Evolutionary conservation across 2,329 filamentous ascomycete species (phyloP), one percentile per base, ranked within the genome.

Genomic region (Chaetomium strumarium): DNA sequence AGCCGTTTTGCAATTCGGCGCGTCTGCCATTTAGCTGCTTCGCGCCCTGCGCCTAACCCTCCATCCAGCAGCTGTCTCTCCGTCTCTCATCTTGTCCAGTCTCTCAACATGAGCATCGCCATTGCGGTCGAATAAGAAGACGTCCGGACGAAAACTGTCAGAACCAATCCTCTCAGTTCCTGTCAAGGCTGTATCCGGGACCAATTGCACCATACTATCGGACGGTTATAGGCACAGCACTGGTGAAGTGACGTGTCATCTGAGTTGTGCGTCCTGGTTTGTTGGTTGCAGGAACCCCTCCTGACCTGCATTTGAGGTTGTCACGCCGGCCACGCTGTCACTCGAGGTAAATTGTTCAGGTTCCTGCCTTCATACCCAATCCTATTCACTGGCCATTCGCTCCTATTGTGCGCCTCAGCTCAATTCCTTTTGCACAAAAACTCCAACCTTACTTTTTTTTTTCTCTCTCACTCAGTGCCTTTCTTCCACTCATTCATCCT

Each of bases 11-110:
- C 44, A 13, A 31, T 12, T 46, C 31, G 10, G 34, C 46, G 56
- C 50, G 49, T 40, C 44, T 33, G 51, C 55, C 45, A 48, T 60
- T 55, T 55, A 58, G 55, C 41, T 38, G 44, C 52, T 39, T 38
- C 45, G 44, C 43, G 39, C 49, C 51, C 51, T 43, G 29, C 11
- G 12, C 31, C 39, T 31, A 10, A 34, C 24, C 38, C n/a, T 41
- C 46, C 33, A 50, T 45, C 31, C 16, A 16, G 16, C 46, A 44
- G n/a, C 17, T 40, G 24, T 37, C 13, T 36, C 36, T 48, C 41
- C 36, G 44, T 51, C 40, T 31, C 24, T 36, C 40, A n/a, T n/a
- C n/a, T n/a, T n/a, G n/a, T n/a, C 20, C 14, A 19, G 29, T 48
- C 43, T 20, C 42, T 47, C 37, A 34, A 19, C 20, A 46, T 49